Conservation (phyloP, 441 rosid species). For the Jatropha multifida region DNA sequence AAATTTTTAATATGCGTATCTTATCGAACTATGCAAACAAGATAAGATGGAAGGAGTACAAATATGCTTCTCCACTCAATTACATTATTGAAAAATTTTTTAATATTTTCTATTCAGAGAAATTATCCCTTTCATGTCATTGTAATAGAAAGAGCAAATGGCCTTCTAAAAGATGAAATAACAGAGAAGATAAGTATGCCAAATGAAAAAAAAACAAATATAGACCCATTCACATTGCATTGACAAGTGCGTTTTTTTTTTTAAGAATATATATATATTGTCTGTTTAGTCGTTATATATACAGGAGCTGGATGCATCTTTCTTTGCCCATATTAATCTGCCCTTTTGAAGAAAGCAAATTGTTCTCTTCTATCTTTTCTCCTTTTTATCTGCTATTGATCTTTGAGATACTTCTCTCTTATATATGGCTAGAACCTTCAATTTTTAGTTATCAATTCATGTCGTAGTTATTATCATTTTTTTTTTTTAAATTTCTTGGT, state of each 20-base stretch:
- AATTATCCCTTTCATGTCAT: constrained; percentile 16
- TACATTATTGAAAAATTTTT: neutral
- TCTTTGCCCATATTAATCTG: neutral
- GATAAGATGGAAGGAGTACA: neutral
- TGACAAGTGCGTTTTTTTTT: constrained; percentile 28
- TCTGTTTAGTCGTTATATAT: constrained; percentile 16
- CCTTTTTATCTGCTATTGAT: neutral
- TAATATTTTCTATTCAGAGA: constrained; percentile 10
- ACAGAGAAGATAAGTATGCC: neutral
- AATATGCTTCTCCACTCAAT: neutral
- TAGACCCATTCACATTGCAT: constrained; percentile 10
- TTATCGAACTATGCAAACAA: no score
- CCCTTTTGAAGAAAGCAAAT: constrained; percentile 14
- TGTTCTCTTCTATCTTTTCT: constrained; percentile 1
- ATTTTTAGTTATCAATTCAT: neutral
- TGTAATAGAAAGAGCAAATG: neutral
- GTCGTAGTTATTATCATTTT: no score
- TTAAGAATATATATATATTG: neutral
- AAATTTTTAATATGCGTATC: no score
- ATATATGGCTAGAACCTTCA: neutral
- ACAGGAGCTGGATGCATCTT: neutral
- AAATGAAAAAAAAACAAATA: neutral
- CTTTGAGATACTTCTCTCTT: neutral
- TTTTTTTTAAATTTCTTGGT: no score
- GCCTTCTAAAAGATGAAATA: neutral